These are phyloP conservation scores for Ichthyophthirius multifiliis DNA, from an alignment of 169 alveolate species.

Conservation along the genomic window DNA sequence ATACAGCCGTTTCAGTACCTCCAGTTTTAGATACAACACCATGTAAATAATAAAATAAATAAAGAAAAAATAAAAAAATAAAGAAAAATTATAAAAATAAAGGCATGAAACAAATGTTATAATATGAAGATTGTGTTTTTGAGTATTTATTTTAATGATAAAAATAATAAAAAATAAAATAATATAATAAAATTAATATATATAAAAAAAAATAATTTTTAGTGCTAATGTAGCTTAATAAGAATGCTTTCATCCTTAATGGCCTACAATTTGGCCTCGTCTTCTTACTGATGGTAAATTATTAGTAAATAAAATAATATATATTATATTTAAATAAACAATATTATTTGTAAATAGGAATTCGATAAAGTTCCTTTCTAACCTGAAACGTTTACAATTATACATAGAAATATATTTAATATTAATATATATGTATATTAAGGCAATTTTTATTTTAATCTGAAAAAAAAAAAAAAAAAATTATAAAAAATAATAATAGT, in stretches of 20 bases:
- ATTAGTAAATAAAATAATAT: neutral
- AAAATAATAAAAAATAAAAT: too few relatives aligned
- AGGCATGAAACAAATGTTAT: slow-evolving; percentile 64
- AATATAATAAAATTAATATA: too few relatives aligned
- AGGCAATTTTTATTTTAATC: neutral
- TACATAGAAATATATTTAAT: slow-evolving; percentile 16
- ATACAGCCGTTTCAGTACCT: slow-evolving; percentile 21
- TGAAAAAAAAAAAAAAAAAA: neutral
- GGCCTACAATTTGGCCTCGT: slow-evolving; percentile 82
- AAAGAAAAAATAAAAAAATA: neutral
- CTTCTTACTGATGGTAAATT: slow-evolving; percentile 61
- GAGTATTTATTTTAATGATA: slow-evolving; percentile 40
- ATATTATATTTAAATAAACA: neutral
- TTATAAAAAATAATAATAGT: neutral
- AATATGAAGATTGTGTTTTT: slow-evolving; percentile 78
- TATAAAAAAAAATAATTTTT: too few relatives aligned
- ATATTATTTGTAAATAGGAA: slow-evolving; percentile 10
- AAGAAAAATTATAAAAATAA: neutral
- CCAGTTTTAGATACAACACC: slow-evolving; percentile 10
- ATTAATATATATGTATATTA: neutral
- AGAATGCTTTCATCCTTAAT: slow-evolving; percentile 69
- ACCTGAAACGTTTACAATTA: slow-evolving; percentile 39
- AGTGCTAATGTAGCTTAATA: slow-evolving; percentile 51
- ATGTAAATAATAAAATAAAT: neutral
- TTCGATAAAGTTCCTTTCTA: slow-evolving; percentile 24